These are phyloP conservation scores for Nissolia schottii DNA, from an alignment of 306 rosid genomes.

Conservation along the genomic window DNA sequence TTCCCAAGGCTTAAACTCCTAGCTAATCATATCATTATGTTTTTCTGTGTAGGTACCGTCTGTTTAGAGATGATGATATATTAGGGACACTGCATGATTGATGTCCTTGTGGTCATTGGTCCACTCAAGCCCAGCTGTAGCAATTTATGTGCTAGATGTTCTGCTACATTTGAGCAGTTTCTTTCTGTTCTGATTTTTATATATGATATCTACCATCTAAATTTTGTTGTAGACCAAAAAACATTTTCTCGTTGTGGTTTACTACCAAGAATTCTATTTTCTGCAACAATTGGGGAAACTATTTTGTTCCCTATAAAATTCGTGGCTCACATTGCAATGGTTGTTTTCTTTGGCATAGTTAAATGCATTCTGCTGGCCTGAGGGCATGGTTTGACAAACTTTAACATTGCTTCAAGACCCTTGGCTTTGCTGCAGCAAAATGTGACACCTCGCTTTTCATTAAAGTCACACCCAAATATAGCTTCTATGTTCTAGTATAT, in stretches of 20 bases:
- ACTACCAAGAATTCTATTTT: conserved; percentile 3
- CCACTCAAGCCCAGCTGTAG: not conserved
- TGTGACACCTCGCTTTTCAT: too few relatives aligned
- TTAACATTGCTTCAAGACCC: too few relatives aligned
- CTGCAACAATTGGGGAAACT: not conserved
- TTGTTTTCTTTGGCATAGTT: not conserved
- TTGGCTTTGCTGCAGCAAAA: too few relatives aligned
- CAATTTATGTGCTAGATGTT: conserved; percentile 9
- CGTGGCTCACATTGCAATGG: not conserved
- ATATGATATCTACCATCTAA: not conserved
- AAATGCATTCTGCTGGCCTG: not conserved
- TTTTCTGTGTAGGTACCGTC: conserved; percentile 40
- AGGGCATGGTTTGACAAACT: too few relatives aligned
- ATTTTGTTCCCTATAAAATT: not conserved
- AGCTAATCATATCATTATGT: not conserved
- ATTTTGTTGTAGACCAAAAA: not conserved
- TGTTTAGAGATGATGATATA: conserved; percentile 48
- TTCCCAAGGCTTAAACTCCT: not conserved
- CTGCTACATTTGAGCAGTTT: conserved; percentile 16
- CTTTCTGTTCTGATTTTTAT: conserved; percentile 9
- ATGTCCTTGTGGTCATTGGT: not conserved
- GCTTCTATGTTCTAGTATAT: too few relatives aligned
- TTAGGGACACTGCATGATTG: conserved; percentile 55
- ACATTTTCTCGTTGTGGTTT: not conserved
- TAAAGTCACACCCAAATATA: too few relatives aligned